A percentile compares a stretch with the other conserved stretches of the same genome.
Conservation (phyloP, 1,139 yeast species). For the Diutina neorugosa region DNA sequence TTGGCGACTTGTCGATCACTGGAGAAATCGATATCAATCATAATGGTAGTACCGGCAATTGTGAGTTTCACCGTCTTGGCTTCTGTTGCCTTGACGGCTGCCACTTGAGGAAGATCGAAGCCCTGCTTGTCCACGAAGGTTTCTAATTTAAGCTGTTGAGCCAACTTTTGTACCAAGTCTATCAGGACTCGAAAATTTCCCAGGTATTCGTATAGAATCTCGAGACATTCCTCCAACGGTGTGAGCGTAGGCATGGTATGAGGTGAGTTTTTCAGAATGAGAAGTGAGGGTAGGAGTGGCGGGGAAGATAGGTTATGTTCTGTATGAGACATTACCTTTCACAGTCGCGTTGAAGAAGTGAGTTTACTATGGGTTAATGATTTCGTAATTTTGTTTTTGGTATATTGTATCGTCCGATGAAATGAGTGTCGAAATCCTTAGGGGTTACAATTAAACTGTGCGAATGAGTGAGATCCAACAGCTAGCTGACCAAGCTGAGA, state of each 20-base stretch:
- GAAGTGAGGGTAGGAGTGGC: neutral
- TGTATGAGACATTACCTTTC: neutral
- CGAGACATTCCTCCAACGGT: conserved; percentile 15
- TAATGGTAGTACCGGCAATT: conserved; percentile 31
- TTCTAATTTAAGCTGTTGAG: conserved; percentile 30
- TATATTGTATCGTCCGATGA: neutral
- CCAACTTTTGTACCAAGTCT: conserved; percentile 27
- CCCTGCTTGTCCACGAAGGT: conserved; percentile 23
- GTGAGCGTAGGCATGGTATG: neutral
- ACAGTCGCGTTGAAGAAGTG: too few relatives aligned
- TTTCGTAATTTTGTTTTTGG: neutral
- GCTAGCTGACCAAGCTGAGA: conserved; percentile 4
- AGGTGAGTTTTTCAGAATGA: neutral
- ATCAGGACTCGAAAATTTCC: conserved; percentile 22
- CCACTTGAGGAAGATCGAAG: conserved; percentile 11
- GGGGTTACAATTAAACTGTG: neutral
- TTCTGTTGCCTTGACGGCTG: conserved; percentile 11
- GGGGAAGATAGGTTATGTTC: too few relatives aligned
- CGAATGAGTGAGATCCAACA: neutral
- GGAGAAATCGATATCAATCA: conserved; percentile 31
- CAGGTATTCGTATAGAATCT: conserved; percentile 21
- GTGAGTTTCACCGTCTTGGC: conserved; percentile 20
- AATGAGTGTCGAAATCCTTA: neutral
- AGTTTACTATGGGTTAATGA: too few relatives aligned
- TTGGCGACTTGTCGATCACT: conserved; percentile 15